phyloP scores from a whole-genome alignment of 805 yeast species.

The Candida yuanshanica region DNA sequence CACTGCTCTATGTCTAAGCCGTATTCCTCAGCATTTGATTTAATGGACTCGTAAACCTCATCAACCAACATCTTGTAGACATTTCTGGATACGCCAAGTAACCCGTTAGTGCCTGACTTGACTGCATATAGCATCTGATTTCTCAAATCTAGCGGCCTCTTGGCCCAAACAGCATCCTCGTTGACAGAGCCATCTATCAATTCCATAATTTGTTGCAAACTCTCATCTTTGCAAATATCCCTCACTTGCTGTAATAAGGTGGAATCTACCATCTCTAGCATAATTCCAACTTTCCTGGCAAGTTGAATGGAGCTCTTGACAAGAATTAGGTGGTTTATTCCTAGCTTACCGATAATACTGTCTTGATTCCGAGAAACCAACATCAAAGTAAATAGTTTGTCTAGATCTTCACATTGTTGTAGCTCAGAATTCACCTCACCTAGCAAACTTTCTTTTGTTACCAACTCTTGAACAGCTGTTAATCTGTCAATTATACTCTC shows the following conservation, averaged over 20 bases:
- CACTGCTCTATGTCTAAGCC: slow-evolving; percentile 25
- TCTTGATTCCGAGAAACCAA: slow-evolving; percentile 23
- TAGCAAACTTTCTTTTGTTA: slow-evolving; percentile 13
- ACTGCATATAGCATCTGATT: slow-evolving; percentile 42
- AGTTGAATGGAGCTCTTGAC: slow-evolving; percentile 31
- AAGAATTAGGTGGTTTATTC: slow-evolving; percentile 35
- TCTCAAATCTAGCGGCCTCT: slow-evolving; percentile 32
- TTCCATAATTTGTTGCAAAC: slow-evolving; percentile 17
- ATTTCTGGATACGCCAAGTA: slow-evolving; percentile 39
- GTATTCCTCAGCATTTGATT: slow-evolving; percentile 19
- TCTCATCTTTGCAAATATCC: slow-evolving; percentile 24
- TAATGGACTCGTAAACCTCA: slow-evolving; percentile 28
- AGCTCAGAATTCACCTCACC: slow-evolving; percentile 20
- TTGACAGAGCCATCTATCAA: slow-evolving; percentile 31
- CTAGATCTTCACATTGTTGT: slow-evolving; percentile 33
- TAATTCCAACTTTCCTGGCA: slow-evolving; percentile 13
- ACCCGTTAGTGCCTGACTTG: slow-evolving; percentile 38
- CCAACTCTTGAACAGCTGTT: slow-evolving; percentile 33
- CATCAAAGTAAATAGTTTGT: slow-evolving; percentile 33
- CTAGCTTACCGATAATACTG: slow-evolving; percentile 27
- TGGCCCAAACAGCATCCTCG: slow-evolving; percentile 40
- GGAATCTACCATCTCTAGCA: slow-evolving; percentile 12
- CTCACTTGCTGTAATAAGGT: slow-evolving; percentile 25
- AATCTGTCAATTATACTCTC: slow-evolving; percentile 31
- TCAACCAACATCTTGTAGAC: slow-evolving; percentile 33